A percentile compares a stretch with the other conserved stretches of the same genome.
phyloP scores from a whole-genome alignment of 805 yeast species.

The Zygosaccharomyces pseudorouxii region DNA sequence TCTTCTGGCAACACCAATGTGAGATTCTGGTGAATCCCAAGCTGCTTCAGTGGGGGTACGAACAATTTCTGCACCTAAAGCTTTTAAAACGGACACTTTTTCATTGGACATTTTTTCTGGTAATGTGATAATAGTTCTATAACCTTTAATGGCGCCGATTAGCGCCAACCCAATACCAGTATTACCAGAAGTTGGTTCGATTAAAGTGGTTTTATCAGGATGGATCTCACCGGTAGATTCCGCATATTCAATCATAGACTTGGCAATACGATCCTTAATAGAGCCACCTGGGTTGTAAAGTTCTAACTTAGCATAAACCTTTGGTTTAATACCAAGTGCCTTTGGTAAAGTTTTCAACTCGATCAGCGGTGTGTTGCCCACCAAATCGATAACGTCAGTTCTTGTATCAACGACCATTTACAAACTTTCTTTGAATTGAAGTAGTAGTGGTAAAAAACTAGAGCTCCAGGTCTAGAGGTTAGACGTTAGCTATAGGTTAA shows the following conservation, averaged over 20 bases:
- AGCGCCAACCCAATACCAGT: conserved; percentile 89
- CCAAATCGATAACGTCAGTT: conserved; percentile 59
- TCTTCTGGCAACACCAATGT: conserved; percentile 80
- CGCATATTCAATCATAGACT: conserved; percentile 81
- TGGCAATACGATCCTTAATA: conserved; percentile 83
- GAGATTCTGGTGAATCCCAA: conserved; percentile 88
- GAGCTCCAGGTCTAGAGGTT: too few relatives aligned
- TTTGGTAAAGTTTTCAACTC: conserved; percentile 72
- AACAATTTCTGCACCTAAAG: conserved; percentile 84
- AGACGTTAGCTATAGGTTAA: too few relatives aligned
- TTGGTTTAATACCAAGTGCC: conserved; percentile 67
- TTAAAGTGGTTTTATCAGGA: conserved; percentile 73
- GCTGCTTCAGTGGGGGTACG: conserved; percentile 92
- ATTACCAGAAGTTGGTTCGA: conserved; percentile 89
- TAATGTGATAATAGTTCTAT: conserved; percentile 78
- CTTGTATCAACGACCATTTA: conserved; percentile 24
- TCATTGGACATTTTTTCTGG: conserved; percentile 93
- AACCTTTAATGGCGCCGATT: conserved; percentile 82
- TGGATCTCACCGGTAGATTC: conserved; percentile 71
- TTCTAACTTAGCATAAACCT: conserved; percentile 69
- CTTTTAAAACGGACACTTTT: conserved; percentile 81
- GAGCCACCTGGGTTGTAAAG: conserved; percentile 87
- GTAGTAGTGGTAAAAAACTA: not conserved
- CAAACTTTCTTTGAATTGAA: not conserved
- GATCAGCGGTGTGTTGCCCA: conserved; percentile 82